Conservation (phyloP, 1,284 basidiomycete genomes). For the Apiotrichum veenhuisii region DNA sequence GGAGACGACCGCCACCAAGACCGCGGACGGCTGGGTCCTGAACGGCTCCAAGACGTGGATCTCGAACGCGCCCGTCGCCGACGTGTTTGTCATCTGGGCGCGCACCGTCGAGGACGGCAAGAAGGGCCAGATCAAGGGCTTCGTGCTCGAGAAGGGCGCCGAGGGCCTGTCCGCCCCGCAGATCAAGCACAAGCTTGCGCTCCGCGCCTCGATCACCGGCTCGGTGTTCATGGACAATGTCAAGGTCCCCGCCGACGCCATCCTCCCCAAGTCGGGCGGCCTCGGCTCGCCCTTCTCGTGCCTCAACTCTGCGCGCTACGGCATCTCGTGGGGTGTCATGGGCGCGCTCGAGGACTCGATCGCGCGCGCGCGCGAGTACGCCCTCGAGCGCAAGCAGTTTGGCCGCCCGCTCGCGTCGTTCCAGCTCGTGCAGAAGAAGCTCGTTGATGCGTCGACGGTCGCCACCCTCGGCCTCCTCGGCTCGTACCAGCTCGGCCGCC, state of each 20-base stretch:
- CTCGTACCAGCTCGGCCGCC: conserved; percentile 71
- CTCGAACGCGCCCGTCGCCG: conserved; percentile 82
- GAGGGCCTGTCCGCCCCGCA: conserved; percentile 72
- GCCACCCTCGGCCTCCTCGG: conserved; percentile 74
- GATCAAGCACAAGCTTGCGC: conserved; percentile 89
- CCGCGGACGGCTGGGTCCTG: conserved; percentile 73
- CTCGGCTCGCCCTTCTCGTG: conserved; percentile 83
- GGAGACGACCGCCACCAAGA: conserved; percentile 88
- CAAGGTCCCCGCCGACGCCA: conserved; percentile 61
- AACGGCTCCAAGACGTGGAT: conserved; percentile 98
- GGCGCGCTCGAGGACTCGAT: conserved; percentile 92
- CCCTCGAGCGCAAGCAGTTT: conserved; percentile 82
- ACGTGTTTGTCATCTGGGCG: conserved; percentile 86
- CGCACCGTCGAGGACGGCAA: conserved; percentile 36
- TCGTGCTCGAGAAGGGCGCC: conserved; percentile 57
- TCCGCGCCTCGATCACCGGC: conserved; percentile 85
- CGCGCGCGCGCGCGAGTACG: conserved; percentile 71
- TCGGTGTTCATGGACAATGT: conserved; percentile 91
- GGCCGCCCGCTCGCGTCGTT: conserved; percentile 83
- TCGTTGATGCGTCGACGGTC: conserved; percentile 87
- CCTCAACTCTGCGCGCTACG: conserved; percentile 82
- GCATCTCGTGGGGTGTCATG: conserved; percentile 91
- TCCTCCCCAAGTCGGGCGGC: conserved; percentile 71
- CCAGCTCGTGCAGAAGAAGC: conserved; percentile 94
- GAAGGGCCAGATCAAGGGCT: conserved; percentile 79